These are phyloP conservation scores for Pseudogymnoascus sp. DNA, from an alignment of 2,329 filamentous ascomycete species.

Conservation along the genomic window DNA sequence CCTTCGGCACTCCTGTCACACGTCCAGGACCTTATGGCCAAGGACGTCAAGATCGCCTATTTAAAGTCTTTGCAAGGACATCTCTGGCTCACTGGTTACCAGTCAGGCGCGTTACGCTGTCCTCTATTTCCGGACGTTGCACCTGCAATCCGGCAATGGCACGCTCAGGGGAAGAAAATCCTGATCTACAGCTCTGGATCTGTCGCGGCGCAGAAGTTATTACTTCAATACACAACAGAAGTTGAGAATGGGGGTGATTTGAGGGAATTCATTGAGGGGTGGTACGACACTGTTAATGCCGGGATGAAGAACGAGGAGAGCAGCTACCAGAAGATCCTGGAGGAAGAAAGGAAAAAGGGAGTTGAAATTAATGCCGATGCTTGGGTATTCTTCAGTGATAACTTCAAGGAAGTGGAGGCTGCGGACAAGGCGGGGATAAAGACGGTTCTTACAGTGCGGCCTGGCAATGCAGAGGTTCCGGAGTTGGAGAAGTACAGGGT, in stretches of 20 bases:
- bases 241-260: conserved; percentile 49
- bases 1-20: conserved; percentile 57
- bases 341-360: conserved; percentile 1
- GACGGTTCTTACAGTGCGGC: conserved; percentile 54
- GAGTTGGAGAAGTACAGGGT: conserved; percentile 29
- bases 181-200: conserved; percentile 80
- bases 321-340: conserved; percentile 50
- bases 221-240: conserved; percentile 60
- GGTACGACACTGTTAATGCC: conserved; percentile 76
- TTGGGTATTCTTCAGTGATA: conserved; percentile 78
- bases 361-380: conserved; percentile 40
- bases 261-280: conserved; percentile 51
- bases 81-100: conserved; percentile 70
- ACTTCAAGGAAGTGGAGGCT: conserved; percentile 61
- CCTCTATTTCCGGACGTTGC: conserved; percentile 69
- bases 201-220: conserved; percentile 70
- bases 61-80: conserved; percentile 75
- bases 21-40: conserved; percentile 61
- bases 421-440: conserved; percentile 57
- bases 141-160: conserved; percentile 54
- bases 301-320: conserved; percentile 60
- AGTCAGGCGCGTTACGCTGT: conserved; percentile 59
- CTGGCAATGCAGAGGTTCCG: conserved; percentile 61
- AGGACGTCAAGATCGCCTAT: conserved; percentile 69
- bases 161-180: conserved; percentile 43